phyloP scores from a whole-genome alignment of 2,329 filamentous ascomycete genomes.

The Phyllosticta citribraziliensis region DNA sequence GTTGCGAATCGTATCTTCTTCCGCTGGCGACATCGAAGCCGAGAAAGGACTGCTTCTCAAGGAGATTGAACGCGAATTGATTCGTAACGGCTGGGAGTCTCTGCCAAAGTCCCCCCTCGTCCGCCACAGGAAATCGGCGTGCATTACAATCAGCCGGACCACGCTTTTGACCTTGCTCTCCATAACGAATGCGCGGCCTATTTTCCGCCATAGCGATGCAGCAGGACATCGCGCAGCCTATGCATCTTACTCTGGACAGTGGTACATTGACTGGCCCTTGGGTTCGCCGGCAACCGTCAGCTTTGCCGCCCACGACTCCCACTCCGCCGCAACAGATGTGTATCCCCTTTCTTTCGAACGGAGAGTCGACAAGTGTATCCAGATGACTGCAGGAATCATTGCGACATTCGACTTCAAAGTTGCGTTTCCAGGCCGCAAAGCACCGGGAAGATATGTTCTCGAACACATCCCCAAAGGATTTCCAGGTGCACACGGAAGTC shows the following conservation, averaged over 20 bases:
- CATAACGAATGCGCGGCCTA: not conserved
- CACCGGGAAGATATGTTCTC: not conserved
- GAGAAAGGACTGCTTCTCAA: not conserved
- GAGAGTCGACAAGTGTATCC: not conserved
- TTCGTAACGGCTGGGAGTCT: not conserved
- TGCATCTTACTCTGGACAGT: not conserved
- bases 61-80: not conserved
- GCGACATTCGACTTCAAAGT: not conserved
- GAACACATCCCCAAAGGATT: not conserved
- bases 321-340: not conserved
- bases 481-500: not conserved
- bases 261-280: not conserved
- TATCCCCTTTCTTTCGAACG: not conserved
- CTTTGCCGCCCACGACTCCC: not conserved
- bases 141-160: not conserved
- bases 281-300: not conserved
- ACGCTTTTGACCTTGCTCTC: not conserved
- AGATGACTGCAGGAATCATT: not conserved
- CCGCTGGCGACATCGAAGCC: not conserved
- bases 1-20: not conserved
- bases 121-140: not conserved
- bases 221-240: not conserved
- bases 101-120: not conserved
- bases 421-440: not conserved
- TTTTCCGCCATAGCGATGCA: not conserved